Evolutionary conservation across 176 grass and related monocot species (phyloP).

Genomic region (Microstegium vimineum): DNA sequence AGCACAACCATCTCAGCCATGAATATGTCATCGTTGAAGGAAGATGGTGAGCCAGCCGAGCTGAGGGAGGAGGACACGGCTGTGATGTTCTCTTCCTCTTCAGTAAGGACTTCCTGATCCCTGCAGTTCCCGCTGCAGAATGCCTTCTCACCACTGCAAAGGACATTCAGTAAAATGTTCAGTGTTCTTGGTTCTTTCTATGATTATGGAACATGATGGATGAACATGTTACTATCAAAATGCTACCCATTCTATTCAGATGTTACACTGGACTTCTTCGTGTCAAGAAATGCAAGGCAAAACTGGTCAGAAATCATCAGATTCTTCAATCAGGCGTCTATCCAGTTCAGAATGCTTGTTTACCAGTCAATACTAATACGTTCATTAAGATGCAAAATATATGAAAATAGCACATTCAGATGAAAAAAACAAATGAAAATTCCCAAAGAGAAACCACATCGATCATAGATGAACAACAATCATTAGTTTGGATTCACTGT

Average conservation of each 20-base stretch:
- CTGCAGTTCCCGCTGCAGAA: conserved; percentile 60
- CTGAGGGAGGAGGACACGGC: conserved; percentile 10
- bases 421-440: not conserved
- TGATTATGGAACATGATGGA: not conserved
- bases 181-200: not conserved
- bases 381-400: conserved; percentile 3
- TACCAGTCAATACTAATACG: not conserved
- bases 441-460: not conserved
- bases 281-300: not conserved
- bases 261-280: not conserved
- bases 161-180: conserved; percentile 24
- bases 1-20: conserved; percentile 53
- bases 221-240: not conserved
- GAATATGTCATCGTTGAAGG: conserved; percentile 58
- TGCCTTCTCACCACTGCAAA: conserved; percentile 61
- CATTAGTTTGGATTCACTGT: not conserved
- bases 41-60: conserved; percentile 22
- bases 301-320: not conserved
- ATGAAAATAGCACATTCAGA: not conserved
- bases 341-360: not conserved
- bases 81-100: conserved; percentile 42
- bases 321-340: not conserved
- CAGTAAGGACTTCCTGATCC: conserved; percentile 46
- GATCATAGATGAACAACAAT: not conserved
- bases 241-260: not conserved